phyloP scores from a whole-genome alignment of 192 early-diverging fungal genomes.

The Bifiguratus adelaidae region DNA sequence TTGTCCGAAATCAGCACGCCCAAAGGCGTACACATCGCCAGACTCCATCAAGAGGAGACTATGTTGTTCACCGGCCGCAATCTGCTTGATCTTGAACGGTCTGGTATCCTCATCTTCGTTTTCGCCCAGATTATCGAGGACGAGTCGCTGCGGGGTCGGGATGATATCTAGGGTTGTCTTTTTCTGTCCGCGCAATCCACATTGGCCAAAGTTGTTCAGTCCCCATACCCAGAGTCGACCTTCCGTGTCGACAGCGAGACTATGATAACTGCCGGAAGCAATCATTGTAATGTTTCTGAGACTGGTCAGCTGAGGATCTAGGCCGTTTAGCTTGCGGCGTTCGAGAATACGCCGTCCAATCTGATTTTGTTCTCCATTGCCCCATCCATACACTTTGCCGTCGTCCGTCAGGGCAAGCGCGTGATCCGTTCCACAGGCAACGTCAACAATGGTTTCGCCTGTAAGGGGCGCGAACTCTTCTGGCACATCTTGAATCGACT shows the following conservation, averaged over 20 bases:
- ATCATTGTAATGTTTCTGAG: conserved; percentile 48
- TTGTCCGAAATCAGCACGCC: conserved; percentile 75
- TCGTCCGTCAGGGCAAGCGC: conserved; percentile 59
- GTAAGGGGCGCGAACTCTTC: conserved; percentile 41
- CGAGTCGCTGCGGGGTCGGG: conserved; percentile 42
- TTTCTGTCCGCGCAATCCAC: conserved; percentile 45
- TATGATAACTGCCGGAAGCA: conserved; percentile 75
- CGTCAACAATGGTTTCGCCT: conserved; percentile 53
- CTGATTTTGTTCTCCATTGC: conserved; percentile 81
- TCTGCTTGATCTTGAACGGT: conserved; percentile 35
- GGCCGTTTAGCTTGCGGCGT: conserved; percentile 56
- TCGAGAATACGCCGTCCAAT: conserved; percentile 73
- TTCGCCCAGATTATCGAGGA: conserved; percentile 27
- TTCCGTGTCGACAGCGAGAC: conserved; percentile 62
- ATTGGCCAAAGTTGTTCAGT: conserved; percentile 85
- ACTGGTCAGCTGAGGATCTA: conserved; percentile 41
- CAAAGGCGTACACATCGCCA: conserved; percentile 73
- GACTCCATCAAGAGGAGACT: conserved; percentile 62
- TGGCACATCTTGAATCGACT: conserved; percentile 52
- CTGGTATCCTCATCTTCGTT: too few relatives aligned
- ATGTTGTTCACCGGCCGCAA: conserved; percentile 84
- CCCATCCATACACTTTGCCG: conserved; percentile 83
- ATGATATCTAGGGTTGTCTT: conserved; percentile 24
- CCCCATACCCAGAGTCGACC: conserved; percentile 73
- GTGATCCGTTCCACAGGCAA: conserved; percentile 82